Evolutionary conservation across 2,329 filamentous ascomycete species (phyloP).

Genomic region (Pseudogymnoascus sp.): DNA sequence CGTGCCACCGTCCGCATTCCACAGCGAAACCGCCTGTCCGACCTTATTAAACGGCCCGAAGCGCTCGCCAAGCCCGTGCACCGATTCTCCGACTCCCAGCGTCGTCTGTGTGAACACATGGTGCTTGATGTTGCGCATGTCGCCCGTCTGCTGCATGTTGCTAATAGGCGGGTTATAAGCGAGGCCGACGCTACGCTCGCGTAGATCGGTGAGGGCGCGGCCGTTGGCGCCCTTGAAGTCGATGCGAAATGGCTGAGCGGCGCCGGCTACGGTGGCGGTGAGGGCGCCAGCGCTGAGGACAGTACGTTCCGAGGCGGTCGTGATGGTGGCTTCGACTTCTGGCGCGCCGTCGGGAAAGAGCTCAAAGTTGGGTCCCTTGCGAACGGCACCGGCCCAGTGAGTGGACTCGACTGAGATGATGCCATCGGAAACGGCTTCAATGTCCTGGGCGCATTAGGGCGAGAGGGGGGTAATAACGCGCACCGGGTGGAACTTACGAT

Average conservation of each 20-base stretch:
- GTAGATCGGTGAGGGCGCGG: conserved; percentile 45
- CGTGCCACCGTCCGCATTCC: conserved; percentile 56
- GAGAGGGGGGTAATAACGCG: background rate
- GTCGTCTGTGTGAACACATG: conserved; percentile 50
- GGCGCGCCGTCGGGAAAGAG: conserved; percentile 46
- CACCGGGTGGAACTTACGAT: conserved; percentile 31
- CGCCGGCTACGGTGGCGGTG: conserved; percentile 41
- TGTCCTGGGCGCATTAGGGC: conserved; percentile 33
- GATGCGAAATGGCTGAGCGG: conserved; percentile 45
- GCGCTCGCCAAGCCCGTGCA: conserved; percentile 67
- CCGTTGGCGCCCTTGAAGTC: conserved; percentile 43
- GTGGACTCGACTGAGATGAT: conserved; percentile 51
- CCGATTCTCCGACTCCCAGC: conserved; percentile 51
- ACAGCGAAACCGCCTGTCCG: conserved; percentile 58
- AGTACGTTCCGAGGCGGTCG: conserved; percentile 36
- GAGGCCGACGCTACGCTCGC: conserved; percentile 46
- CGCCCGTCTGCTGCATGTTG: conserved; percentile 44
- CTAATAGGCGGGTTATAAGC: conserved; percentile 46
- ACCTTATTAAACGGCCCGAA: conserved; percentile 72
- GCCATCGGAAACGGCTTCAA: conserved; percentile 48
- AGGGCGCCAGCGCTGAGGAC: conserved; percentile 44
- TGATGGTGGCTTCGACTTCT: conserved; percentile 32
- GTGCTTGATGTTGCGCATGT: conserved; percentile 44
- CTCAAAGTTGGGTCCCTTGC: conserved; percentile 48
- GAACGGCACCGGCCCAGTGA: conserved; percentile 46